Evolutionary conservation across 2,329 filamentous ascomycete species (phyloP).

Genomic region (Venturia nashicola): DNA sequence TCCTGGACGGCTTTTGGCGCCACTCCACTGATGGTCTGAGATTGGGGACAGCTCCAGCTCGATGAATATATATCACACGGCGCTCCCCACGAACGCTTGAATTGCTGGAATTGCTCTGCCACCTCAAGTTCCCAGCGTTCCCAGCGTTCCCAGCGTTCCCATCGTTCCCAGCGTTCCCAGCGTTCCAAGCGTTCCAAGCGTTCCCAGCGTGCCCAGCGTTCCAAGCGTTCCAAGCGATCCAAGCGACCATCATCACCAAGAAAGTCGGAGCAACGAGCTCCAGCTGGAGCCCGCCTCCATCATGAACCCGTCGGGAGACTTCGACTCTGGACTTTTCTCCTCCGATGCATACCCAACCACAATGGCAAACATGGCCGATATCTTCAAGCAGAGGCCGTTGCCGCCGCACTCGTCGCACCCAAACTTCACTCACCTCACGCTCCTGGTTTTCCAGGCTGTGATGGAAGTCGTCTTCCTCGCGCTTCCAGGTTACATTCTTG

Average conservation of each 20-base stretch:
- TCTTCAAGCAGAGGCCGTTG: slow-evolving; percentile 19
- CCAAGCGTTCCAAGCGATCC: no score
- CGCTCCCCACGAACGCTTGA: not conserved
- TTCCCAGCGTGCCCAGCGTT: no score
- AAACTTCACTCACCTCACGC: slow-evolving; percentile 53
- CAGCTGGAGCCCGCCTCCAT: not conserved
- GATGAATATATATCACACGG: not conserved
- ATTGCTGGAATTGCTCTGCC: no score
- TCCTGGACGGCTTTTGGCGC: not conserved
- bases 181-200: no score
- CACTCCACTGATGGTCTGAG: not conserved
- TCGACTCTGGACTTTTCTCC: not conserved
- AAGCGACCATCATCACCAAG: not conserved
- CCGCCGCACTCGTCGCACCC: slow-evolving; percentile 41
- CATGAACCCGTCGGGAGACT: slow-evolving; percentile 14
- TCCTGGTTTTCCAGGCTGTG: slow-evolving; percentile 89
- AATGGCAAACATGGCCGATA: slow-evolving; percentile 18
- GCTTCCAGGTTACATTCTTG: slow-evolving; percentile 86
- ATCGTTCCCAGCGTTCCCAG: no score
- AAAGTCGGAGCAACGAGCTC: no score
- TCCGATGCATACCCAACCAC: slow-evolving; percentile 12
- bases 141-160: no score
- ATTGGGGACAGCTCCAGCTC: not conserved
- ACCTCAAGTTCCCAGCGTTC: no score
- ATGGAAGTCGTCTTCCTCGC: slow-evolving; percentile 92